phyloP scores from a whole-genome alignment of 345 rosid genomes.

The Noccaea bulbosa region DNA sequence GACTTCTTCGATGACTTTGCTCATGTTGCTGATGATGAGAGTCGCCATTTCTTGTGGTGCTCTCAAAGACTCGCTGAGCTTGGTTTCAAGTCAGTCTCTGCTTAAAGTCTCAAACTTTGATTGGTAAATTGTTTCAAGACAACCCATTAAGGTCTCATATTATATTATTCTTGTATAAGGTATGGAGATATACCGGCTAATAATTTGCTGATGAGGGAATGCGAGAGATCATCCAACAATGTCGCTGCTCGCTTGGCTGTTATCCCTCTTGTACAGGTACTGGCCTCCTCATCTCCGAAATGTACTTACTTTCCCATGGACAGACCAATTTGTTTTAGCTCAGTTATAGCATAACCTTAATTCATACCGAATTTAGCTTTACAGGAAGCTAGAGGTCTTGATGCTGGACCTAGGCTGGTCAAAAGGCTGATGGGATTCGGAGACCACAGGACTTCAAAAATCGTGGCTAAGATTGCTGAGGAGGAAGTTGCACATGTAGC shows the following conservation, averaged over 20 bases:
- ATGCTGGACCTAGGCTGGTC: slow-evolving; percentile 95
- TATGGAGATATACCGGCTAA: slow-evolving; percentile 98
- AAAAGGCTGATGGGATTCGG: slow-evolving; percentile 83
- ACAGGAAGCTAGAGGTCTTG: slow-evolving; percentile 97
- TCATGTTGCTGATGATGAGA: slow-evolving; percentile 96
- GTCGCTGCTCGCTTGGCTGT: slow-evolving; percentile 88
- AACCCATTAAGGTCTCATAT: neutral
- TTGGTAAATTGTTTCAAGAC: neutral
- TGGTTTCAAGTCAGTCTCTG: slow-evolving; percentile 70
- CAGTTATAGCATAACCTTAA: neutral
- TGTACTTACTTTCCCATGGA: neutral
- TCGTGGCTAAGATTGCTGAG: slow-evolving; percentile 77
- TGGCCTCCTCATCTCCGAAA: neutral
- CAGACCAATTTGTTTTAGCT: neutral
- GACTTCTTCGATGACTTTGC: slow-evolving; percentile 91
- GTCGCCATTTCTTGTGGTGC: slow-evolving; percentile 95
- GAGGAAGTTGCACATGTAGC: slow-evolving; percentile 98
- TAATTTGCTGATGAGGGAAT: slow-evolving; percentile 86
- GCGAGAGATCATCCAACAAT: slow-evolving; percentile 74
- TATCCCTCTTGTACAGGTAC: slow-evolving; percentile 44
- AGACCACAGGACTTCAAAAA: slow-evolving; percentile 70
- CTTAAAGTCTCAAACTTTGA: slow-evolving; percentile 11
- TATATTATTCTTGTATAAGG: slow-evolving; percentile 42
- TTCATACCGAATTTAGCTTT: slow-evolving; percentile 14
- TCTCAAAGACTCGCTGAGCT: slow-evolving; percentile 88